Evolutionary conservation across 495 filamentous ascomycete species (phyloP), one percentile per base, ranked within the genome.

Genomic region (Xylaria venustula): DNA sequence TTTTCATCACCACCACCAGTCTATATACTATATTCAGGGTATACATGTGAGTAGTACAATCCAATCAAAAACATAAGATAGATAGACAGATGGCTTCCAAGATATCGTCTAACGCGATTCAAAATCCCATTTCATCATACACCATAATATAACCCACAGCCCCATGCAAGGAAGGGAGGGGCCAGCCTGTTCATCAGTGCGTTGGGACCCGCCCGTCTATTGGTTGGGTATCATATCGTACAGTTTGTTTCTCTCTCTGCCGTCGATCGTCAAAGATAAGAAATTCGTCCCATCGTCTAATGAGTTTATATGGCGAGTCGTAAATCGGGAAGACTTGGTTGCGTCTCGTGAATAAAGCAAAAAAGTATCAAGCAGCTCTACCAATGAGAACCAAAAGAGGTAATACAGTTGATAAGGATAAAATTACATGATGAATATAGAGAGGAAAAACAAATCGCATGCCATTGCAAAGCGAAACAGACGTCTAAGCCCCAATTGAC

Each of bases 201-300:
- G 30, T 19, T 54, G 34, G 51, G 51, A 22, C 22, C 56, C 19
- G 41, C 56, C 56, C 34, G 36, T 59, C 46, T 51, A 50, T 50
- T 56, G 48, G 47, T 59, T 54, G 34, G 37, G 50, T 36, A 23
- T 40, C 36, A 20, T 28, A 26, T 59, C 36, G 46, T 59, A 59
- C 56, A 59, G 34, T 20, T 28, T 59, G 17, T 32, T 20, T 51
- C 3, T 19, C 22, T 45, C 5, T 52, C 36, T 26, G 11, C 41
- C 45, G n/a, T 40, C 40, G 30, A 25, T 42, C 23, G 57, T 54
- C 20, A 26, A 41, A 60, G 41, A 19, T n/a, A 41, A 36, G 11
- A 17, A 15, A 47, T 40, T 46, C 59, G 53, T 50, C 54, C 50
- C 59, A 53, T 58, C 54, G 45, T 55, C 60, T 62, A 62, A 58